phyloP scores from a whole-genome alignment of 139 green algal species.

The Micromonas pusilla region DNA sequence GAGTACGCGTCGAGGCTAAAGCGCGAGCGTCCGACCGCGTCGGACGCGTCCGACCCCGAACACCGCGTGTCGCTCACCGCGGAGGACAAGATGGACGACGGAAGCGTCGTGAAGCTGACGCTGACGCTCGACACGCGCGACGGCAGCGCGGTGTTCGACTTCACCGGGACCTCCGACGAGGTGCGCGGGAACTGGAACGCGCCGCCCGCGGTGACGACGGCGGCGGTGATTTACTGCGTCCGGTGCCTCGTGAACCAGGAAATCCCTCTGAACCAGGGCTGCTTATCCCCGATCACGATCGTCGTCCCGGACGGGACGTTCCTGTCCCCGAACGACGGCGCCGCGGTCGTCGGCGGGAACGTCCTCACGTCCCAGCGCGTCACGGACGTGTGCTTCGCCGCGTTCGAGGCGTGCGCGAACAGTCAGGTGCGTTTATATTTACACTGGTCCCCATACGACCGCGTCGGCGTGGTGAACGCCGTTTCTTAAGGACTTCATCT shows the following conservation, averaged over 20 bases:
- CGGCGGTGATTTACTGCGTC: conserved; percentile 90
- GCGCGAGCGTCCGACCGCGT: background rate
- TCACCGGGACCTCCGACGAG: conserved; percentile 74
- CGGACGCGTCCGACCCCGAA: background rate
- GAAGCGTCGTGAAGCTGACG: conserved; percentile 60
- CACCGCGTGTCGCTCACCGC: conserved; percentile 45
- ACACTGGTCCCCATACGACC: no score
- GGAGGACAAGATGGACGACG: conserved; percentile 90
- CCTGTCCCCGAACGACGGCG: conserved; percentile 45
- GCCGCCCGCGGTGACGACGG: conserved; percentile 78
- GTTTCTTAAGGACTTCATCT: no score
- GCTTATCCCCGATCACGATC: conserved; percentile 44
- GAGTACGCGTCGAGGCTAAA: conserved; percentile 1
- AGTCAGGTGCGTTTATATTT: conserved; percentile 19
- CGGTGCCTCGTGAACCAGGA: conserved; percentile 85
- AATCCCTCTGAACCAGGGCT: conserved; percentile 35
- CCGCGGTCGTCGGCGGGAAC: conserved; percentile 92
- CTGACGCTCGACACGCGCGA: conserved; percentile 78
- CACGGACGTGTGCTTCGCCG: conserved; percentile 89
- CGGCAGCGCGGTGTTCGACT: conserved; percentile 78
- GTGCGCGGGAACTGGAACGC: conserved; percentile 94
- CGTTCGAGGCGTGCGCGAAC: conserved; percentile 73
- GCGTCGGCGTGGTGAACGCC: no score
- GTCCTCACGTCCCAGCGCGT: conserved; percentile 95
- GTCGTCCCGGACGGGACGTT: conserved; percentile 50